Percentiles rank a stretch among this genome's conserved stretches.
Evolutionary conservation across 1,139 yeast species (phyloP).

Genomic region (Scheffersomyces segobiensis): DNA sequence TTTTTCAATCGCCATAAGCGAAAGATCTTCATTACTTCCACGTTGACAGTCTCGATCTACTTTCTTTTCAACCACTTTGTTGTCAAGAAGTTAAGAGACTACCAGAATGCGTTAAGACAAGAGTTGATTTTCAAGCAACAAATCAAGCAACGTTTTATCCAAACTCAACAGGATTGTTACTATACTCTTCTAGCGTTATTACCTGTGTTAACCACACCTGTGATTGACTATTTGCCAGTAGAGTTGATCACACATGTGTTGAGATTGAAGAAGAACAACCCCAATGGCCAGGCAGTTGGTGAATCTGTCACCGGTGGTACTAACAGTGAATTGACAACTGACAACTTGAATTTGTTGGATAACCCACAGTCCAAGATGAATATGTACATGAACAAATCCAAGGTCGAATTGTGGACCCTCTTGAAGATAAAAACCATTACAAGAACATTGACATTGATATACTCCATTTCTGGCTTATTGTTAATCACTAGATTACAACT

Average conservation of each 20-base stretch:
- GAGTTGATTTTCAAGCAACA: slow-evolving; percentile 82
- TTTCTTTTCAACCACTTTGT: slow-evolving; percentile 62
- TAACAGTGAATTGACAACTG: slow-evolving; percentile 34
- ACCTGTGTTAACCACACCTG: slow-evolving; percentile 72
- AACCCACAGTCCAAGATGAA: slow-evolving; percentile 27
- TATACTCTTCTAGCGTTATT: slow-evolving; percentile 81
- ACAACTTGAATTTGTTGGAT: slow-evolving; percentile 39
- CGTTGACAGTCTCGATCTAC: slow-evolving; percentile 57
- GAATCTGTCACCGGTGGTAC: slow-evolving; percentile 10
- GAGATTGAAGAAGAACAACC: slow-evolving; percentile 55
- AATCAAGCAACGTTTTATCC: slow-evolving; percentile 66
- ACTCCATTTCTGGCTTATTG: slow-evolving; percentile 67
- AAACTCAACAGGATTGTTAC: slow-evolving; percentile 89
- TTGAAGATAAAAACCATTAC: slow-evolving; percentile 75
- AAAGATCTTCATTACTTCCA: slow-evolving; percentile 57
- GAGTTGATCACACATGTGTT: slow-evolving; percentile 73
- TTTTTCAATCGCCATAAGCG: slow-evolving; percentile 64
- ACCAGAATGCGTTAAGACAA: slow-evolving; percentile 68
- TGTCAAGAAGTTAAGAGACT: slow-evolving; percentile 56
- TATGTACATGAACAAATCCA: slow-evolving; percentile 46
- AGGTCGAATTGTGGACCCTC: slow-evolving; percentile 83
- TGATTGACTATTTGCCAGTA: slow-evolving; percentile 64
- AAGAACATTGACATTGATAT: slow-evolving; percentile 69
- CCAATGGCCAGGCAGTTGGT: slow-evolving; percentile 8
- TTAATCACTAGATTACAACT: slow-evolving; percentile 82